Evolutionary conservation across 2,329 filamentous ascomycete species (phyloP).

Genomic region (Neophaeococcomyces aloes): DNA sequence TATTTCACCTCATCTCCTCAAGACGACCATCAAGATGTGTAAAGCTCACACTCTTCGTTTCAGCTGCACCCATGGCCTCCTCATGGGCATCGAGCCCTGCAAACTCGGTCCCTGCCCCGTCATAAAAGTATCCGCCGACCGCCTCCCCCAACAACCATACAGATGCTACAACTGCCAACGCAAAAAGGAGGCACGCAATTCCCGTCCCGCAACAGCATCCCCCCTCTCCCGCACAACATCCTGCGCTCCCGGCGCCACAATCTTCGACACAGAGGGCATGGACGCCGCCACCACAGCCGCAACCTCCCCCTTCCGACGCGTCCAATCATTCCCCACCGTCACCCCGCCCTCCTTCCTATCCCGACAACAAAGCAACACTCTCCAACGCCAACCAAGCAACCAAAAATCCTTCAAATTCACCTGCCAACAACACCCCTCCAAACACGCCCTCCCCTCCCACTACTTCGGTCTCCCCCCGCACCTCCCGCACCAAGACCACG

Average conservation of each 20-base stretch:
- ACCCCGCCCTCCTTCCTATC: slow-evolving; percentile 14
- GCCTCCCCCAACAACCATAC: slow-evolving; percentile 21
- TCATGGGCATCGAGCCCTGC: slow-evolving; percentile 20
- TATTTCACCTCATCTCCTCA: no score
- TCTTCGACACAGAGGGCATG: slow-evolving; percentile 12
- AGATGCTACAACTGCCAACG: slow-evolving; percentile 22
- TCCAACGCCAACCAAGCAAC: slow-evolving; percentile 10
- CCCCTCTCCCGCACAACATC: slow-evolving; percentile 14
- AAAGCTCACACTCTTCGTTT: slow-evolving; percentile 22
- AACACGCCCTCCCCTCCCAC: slow-evolving; percentile 16
- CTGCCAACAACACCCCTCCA: slow-evolving; percentile 17
- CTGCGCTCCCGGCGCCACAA: background rate
- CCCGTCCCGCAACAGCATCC: slow-evolving; percentile 11
- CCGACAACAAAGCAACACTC: slow-evolving; percentile 4
- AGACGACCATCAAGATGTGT: slow-evolving; percentile 16
- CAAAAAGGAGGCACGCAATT: slow-evolving; percentile 9
- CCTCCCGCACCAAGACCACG: slow-evolving; percentile 21
- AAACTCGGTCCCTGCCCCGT: slow-evolving; percentile 16
- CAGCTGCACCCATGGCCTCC: slow-evolving; percentile 20
- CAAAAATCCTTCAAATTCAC: slow-evolving; percentile 18
- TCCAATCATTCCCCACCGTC: slow-evolving; percentile 4
- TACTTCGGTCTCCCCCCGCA: slow-evolving; percentile 19
- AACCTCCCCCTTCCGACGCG: slow-evolving; percentile 1
- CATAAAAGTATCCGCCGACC: slow-evolving; percentile 18
- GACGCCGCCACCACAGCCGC: slow-evolving; percentile 12